These are phyloP conservation scores for Coccomyxa sp. DNA, from an alignment of 139 green algal genomes.

Conservation along the genomic window DNA sequence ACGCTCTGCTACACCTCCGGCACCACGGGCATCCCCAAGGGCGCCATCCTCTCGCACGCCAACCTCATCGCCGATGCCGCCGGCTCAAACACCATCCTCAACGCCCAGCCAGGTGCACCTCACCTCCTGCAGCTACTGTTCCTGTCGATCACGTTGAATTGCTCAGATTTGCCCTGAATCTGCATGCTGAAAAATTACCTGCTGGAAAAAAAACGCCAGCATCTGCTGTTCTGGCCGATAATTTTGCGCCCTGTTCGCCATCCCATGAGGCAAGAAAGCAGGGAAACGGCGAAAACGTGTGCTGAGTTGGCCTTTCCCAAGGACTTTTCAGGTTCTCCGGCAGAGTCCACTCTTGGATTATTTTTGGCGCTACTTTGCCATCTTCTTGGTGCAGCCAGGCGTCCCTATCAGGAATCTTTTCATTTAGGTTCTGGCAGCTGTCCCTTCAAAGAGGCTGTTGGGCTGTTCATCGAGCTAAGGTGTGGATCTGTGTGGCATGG, in stretches of 20 bases:
- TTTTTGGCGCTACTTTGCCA: too few relatives aligned
- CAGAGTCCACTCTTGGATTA: too few relatives aligned
- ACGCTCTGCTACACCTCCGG: slow-evolving; percentile 97
- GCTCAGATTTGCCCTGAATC: too few relatives aligned
- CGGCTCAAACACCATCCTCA: slow-evolving; percentile 21
- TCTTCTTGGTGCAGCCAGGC: not conserved
- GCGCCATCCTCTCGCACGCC: slow-evolving; percentile 76
- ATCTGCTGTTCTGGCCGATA: not conserved
- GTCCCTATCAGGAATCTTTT: not conserved
- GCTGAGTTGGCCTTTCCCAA: not conserved
- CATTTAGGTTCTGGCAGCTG: too few relatives aligned
- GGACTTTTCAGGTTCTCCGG: not conserved
- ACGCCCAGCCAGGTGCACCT: slow-evolving; percentile 19
- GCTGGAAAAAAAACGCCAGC: too few relatives aligned
- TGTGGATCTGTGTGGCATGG: not conserved
- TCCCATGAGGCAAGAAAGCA: too few relatives aligned
- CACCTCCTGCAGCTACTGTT: not conserved
- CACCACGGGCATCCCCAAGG: slow-evolving; percentile 86
- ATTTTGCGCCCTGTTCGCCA: too few relatives aligned
- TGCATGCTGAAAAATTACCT: too few relatives aligned
- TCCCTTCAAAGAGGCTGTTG: too few relatives aligned
- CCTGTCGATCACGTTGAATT: too few relatives aligned
- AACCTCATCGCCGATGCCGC: slow-evolving; percentile 75
- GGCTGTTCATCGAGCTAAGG: not conserved
- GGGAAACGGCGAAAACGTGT: not conserved